Evolutionary conservation across 75 land plant genomes (phyloP), one percentile per base, ranked within the genome.

Genomic region (Ceratopteris richardii): DNA sequence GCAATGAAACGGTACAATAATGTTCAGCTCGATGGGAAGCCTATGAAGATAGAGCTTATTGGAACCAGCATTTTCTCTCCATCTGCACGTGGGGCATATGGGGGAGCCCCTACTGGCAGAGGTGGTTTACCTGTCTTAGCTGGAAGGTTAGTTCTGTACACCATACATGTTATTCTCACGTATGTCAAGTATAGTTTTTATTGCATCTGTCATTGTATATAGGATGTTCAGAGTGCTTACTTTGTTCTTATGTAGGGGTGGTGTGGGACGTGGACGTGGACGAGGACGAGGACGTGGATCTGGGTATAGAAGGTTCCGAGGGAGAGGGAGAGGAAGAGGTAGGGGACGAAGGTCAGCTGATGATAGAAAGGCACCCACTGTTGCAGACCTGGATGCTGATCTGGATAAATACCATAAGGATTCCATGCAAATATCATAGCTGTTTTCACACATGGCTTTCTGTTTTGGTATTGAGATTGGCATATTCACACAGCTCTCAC

Each of bases 371-470:
- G 14, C 9, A 1, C 54, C 29, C 24, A 65, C 80, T 44, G 78
- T 71, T 25, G 72, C 69, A 53, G 81, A 76, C 48, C 77, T 87
- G 44, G 91, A 87, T 70, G 83, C 83, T 40, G 91, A 87, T 19
- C 60, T 87, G 64, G 91, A 87, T 25, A 75, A 75, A 31, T 87
- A 87, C 66, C 91, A 75, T 31, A 33, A 74, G 2, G 77, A 87
- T 51, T 70, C 91, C 1, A 75, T 80, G 81, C 80, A 80, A 51
- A 75, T 41, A 39, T 51, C 31, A 19, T 60, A 61, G 54, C n/a
- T n/a, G n/a, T n/a, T n/a, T n/a, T n/a, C n/a, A n/a, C n/a, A n/a
- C n/a, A n/a, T n/a, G n/a, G n/a, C n/a, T n/a, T n/a, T n/a, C n/a
- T n/a, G n/a, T n/a, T n/a, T n/a, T n/a, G n/a, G n/a, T n/a, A n/a